Evolutionary conservation across 805 yeast species (phyloP), one percentile per base, ranked within the genome.

Genomic region (Hemisphaericaspora nanyangensis): DNA sequence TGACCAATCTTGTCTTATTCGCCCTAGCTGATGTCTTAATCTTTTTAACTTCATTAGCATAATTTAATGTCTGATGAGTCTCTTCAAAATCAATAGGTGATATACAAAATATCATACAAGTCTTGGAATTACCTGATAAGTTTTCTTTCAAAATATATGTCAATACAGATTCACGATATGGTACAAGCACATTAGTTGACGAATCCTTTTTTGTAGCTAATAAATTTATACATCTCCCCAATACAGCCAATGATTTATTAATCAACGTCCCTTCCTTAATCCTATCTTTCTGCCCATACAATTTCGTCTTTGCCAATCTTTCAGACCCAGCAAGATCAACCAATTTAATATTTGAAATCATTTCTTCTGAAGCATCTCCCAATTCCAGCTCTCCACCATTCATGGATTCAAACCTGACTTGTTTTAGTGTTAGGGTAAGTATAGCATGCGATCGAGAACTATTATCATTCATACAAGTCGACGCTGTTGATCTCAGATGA

Each of bases 321-420:
- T 86, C 95, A 1, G 91, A 82, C 0, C 95, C 90, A 0, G 95
- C 95, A 44, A 86, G 61, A 60, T 86, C 95, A 2, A 86, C 91
- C 13, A 86, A 65, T 42, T 83, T 70, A 28, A 87, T 65, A 43
- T 75, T 74, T 2, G 93, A 82, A 1, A 71, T 58, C 48, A 76
- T 76, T 42, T 72, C 76, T 36, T 70, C 72, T 1, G 64, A 58
- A 2, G 74, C 60, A 8, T 64, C 67, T 3, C 74, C 70, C 6
- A 63, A 49, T 17, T 51, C 42, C 37, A 48, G 34, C 45, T 61
- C 41, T 5, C 33, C 40, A 6, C 19, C 34, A 22, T 26, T 38
- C 3, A 37, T 29, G 34, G 60, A 59, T 11, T 62, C 61, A 33
- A 68, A 74, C 32, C 61, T 60, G 15, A 79, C 80, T 49, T 84